Conservation (phyloP, 129 eudicot genomes). For the Flaveria trinervia region DNA sequence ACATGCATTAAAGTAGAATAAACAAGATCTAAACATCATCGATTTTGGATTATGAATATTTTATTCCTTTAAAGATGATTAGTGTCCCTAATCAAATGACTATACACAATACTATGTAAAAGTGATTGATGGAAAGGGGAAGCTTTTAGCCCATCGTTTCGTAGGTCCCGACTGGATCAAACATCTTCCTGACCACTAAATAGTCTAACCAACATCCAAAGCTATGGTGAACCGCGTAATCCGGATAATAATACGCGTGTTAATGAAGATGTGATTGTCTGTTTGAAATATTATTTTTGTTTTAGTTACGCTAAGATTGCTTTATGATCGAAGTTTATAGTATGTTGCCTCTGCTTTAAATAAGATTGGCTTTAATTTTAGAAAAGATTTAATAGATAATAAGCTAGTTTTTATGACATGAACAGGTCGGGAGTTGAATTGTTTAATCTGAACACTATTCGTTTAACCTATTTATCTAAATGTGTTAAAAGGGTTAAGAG, state of each 20-base stretch:
- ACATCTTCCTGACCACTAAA: slow-evolving; percentile 42
- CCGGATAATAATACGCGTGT: neutral
- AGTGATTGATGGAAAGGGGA: slow-evolving; percentile 24
- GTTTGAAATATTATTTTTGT: neutral
- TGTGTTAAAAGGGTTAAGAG: too few species aligned
- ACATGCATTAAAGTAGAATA: slow-evolving; percentile 15
- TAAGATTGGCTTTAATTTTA: neutral
- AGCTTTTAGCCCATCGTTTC: slow-evolving; percentile 73
- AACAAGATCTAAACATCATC: slow-evolving; percentile 25
- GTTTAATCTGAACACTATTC: too few species aligned
- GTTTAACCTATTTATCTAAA: too few species aligned
- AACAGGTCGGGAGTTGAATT: too few species aligned
- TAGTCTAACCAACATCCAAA: neutral
- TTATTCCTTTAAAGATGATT: slow-evolving; percentile 21
- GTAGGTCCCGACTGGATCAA: slow-evolving; percentile 41
- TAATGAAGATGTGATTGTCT: neutral
- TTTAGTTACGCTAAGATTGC: too few species aligned
- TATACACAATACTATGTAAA: slow-evolving; percentile 2
- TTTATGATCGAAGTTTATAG: too few species aligned
- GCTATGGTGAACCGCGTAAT: slow-evolving; percentile 19
- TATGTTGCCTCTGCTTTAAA: too few species aligned
- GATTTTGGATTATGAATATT: slow-evolving; percentile 18
- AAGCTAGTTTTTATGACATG: neutral
- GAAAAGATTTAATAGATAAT: neutral
- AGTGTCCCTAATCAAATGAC: slow-evolving; percentile 49